Evolutionary conservation across 352 stramenopile genomes (phyloP), one percentile per base, ranked within the genome.

Genomic region (Phytopythium boreale): DNA sequence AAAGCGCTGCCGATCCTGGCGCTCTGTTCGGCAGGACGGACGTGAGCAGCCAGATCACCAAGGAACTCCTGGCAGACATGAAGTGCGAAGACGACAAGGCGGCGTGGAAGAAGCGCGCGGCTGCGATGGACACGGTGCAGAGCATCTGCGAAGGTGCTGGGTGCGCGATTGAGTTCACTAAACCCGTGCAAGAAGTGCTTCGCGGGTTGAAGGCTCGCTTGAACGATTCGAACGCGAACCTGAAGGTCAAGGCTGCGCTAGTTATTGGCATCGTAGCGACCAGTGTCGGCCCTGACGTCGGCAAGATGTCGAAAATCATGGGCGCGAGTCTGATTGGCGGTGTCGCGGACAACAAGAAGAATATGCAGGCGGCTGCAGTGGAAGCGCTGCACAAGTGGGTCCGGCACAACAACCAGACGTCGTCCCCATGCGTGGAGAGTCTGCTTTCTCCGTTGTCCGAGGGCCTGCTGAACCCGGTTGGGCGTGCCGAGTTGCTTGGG

Each of bases 341-440:
- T 14, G 85, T 95, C 36, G 75, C 75, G 4, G 88, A 96, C 69
- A 96, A 96, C 74, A 96, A 96, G 69, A 96, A 96, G 66, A 80
- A 79, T 20, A 95, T 96, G 88, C 87, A 94, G 68, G 51, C 72
- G 24, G 88, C 87, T 24, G 80, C 82, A 3, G 64, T 96, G 12
- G 85, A 95, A 44, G 77, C 87, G 27, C 67, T 96, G 31, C 78
- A 94, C 61, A 92, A 89, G 61, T 96, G 88, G 88, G 87, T 96
- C 29, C 76, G 72, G 15, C 88, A 96, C 71, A 87, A 82, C 59
- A 77, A 87, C 41, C 61, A 82, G 31, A 93, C 88, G 4, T 90
- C 77, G 0, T 52, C 66, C 9, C 44, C 53, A 5, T 95, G 88
- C 61, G 68, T 96, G 24, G 87, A 96, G 60, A 92, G 84, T 62